These are phyloP conservation scores for Geotrichum reessii DNA, from an alignment of 1,139 yeast genomes.

Conservation along the genomic window DNA sequence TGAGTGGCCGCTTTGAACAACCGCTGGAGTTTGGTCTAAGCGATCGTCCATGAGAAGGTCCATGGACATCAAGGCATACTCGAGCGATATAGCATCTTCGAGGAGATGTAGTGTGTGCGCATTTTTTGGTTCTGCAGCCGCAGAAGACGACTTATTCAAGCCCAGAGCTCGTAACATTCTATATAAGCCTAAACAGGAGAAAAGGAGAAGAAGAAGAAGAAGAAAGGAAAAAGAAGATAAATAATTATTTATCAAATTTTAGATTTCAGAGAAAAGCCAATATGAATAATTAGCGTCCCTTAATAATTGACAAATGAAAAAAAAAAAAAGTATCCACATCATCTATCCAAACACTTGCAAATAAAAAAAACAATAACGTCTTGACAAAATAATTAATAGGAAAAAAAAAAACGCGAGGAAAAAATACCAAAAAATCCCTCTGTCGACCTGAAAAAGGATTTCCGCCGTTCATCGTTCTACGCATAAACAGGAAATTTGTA, in stretches of 20 bases:
- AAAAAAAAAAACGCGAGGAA: not conserved
- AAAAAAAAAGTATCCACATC: not conserved
- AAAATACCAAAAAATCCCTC: not conserved
- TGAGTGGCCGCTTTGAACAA: constrained; percentile 45
- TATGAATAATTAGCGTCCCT: not conserved
- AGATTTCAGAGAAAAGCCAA: not conserved
- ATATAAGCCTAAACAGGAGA: not conserved
- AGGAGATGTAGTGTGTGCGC: constrained; percentile 17
- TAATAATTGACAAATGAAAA: not conserved
- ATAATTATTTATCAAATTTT: not conserved
- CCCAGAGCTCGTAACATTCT: constrained; percentile 18
- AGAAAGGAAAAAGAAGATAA: not conserved
- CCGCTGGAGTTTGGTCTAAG: constrained; percentile 57
- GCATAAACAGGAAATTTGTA: not conserved
- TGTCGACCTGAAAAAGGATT: not conserved
- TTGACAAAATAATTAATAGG: not conserved
- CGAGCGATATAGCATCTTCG: constrained; percentile 38
- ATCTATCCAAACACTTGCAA: not conserved
- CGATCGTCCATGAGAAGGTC: constrained; percentile 85
- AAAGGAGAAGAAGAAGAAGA: not conserved
- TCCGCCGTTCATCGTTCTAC: not conserved
- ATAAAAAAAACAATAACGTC: not conserved
- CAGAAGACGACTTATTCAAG: constrained; percentile 10
- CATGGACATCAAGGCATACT: constrained; percentile 82
- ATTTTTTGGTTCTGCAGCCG: constrained; percentile 1